Evolutionary conservation across 2,329 filamentous ascomycete species (phyloP).

Genomic region (Clarireedia sp.): DNA sequence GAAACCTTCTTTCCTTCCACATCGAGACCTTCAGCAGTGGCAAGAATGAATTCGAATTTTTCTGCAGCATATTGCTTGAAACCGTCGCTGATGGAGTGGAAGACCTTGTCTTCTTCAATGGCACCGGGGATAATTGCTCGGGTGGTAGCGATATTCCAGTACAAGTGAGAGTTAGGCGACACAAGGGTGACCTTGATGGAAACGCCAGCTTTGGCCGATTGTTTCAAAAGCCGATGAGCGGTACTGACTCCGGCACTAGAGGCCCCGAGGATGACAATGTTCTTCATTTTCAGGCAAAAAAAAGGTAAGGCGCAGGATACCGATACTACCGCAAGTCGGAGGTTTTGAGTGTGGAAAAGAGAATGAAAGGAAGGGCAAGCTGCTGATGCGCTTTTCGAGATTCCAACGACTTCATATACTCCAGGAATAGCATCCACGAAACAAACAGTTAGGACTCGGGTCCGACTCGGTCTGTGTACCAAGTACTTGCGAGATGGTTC

Average conservation of each 20-base stretch:
- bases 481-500: too few species aligned
- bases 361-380: too few species aligned
- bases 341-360: too few species aligned
- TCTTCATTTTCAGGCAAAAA: neutral
- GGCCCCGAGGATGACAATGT: slow-evolving; percentile 29
- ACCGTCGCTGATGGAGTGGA: slow-evolving; percentile 33
- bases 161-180: slow-evolving; percentile 42
- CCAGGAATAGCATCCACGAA: too few species aligned
- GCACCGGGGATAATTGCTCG: slow-evolving; percentile 37
- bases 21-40: slow-evolving; percentile 38
- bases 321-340: too few species aligned
- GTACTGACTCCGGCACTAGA: slow-evolving; percentile 26
- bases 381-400: too few species aligned
- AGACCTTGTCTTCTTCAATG: slow-evolving; percentile 35
- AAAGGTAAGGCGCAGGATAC: too few species aligned
- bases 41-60: slow-evolving; percentile 45
- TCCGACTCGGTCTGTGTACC: too few species aligned
- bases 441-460: too few species aligned
- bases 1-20: slow-evolving; percentile 34
- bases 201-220: slow-evolving; percentile 11
- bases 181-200: slow-evolving; percentile 46
- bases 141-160: slow-evolving; percentile 41
- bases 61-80: slow-evolving; percentile 41
- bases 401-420: too few species aligned
- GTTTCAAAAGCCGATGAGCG: slow-evolving; percentile 29